Conservation (phyloP, 73 alveolate species). For the Blepharisma japonicum region DNA sequence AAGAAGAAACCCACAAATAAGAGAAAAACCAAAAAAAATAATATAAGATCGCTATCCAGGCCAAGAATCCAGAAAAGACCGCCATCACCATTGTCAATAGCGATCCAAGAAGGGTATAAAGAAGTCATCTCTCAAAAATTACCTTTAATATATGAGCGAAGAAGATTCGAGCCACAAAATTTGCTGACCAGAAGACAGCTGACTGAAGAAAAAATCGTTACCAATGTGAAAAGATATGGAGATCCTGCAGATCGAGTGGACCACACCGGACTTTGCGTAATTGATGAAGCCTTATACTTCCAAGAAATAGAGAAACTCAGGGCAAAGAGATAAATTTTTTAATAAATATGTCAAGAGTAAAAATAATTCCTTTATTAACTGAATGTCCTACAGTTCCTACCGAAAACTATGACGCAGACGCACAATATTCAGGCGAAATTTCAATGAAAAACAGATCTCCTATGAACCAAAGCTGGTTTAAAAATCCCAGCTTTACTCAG, state of each 20-base stretch:
- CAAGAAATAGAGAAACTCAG: constrained; percentile 23
- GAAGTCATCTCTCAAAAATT: constrained; percentile 13
- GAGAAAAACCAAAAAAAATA: no score
- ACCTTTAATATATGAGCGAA: neutral
- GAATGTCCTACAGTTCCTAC: no score
- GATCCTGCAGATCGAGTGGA: constrained; percentile 21
- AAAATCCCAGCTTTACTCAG: no score
- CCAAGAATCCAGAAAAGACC: no score
- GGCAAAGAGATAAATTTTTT: neutral
- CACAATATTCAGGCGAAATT: no score
- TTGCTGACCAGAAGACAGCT: constrained; percentile 15
- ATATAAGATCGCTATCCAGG: no score
- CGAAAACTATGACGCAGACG: no score
- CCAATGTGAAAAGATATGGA: constrained; percentile 19
- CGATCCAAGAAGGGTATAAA: neutral
- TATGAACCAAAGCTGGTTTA: no score
- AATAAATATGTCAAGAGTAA: neutral
- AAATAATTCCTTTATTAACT: no score
- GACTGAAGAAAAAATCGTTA: constrained; percentile 6
- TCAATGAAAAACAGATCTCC: no score
- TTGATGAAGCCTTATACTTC: neutral
- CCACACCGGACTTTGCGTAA: constrained; percentile 6
- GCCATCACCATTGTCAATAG: no score
- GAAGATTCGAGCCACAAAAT: neutral
- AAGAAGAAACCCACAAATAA: no score